Evolutionary conservation across 495 filamentous ascomycete genomes (phyloP).

Genomic region (Emericellopsis terricola): DNA sequence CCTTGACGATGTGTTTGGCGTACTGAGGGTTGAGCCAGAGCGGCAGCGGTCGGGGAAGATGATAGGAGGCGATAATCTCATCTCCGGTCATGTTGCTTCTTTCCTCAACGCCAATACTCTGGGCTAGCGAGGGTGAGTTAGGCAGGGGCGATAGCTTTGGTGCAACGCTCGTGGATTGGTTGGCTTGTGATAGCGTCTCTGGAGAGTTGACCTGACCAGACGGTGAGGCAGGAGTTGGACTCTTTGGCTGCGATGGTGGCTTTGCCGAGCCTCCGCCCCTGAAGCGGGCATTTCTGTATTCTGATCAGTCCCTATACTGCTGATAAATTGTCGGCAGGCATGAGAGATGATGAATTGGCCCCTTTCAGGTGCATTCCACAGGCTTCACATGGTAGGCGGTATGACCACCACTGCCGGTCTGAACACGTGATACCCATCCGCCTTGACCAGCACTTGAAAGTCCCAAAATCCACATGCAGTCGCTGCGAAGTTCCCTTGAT

Average conservation of each 20-base stretch:
- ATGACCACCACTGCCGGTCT: too few species aligned
- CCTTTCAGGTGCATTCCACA: too few species aligned
- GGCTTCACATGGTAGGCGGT: too few species aligned
- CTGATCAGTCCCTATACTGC: too few species aligned
- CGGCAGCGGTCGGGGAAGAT: conserved; percentile 24
- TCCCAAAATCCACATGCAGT: too few species aligned
- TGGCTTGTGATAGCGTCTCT: conserved; percentile 22
- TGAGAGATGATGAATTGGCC: too few species aligned
- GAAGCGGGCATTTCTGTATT: conserved; percentile 28
- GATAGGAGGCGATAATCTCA: conserved; percentile 29
- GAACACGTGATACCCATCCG: too few species aligned
- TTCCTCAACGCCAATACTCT: conserved; percentile 19
- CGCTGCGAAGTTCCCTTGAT: too few species aligned
- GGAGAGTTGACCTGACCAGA: conserved; percentile 20
- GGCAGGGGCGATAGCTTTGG: conserved; percentile 36
- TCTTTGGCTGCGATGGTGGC: conserved; percentile 18
- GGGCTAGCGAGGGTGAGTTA: conserved; percentile 15
- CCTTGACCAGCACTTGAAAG: too few species aligned
- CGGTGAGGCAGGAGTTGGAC: conserved; percentile 18
- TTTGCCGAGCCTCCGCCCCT: conserved; percentile 21
- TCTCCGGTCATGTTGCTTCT: conserved; percentile 15
- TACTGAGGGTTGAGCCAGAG: conserved; percentile 45
- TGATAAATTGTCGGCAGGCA: too few species aligned
- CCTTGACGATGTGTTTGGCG: conserved; percentile 75
- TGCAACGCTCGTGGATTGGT: conserved; percentile 29